Base-by-base conservation (phyloP, 2,329 filamentous ascomycete species). In the Colletotrichum sp. region DNA sequence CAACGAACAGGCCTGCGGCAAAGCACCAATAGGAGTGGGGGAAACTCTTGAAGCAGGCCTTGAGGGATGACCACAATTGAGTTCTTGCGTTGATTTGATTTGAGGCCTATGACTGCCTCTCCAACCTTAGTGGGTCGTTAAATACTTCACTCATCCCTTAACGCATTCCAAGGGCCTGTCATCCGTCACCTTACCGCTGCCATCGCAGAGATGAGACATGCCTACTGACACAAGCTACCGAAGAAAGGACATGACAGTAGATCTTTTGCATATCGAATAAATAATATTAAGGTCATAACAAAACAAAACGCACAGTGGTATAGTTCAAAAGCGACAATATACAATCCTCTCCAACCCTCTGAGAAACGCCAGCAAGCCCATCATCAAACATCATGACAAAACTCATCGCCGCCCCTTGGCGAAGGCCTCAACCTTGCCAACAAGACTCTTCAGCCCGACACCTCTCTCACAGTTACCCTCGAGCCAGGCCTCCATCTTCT, bases 401-500 rank as follows among this genome's bases (percentile, higher is more conserved):
- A 36, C 6, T 74, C 74, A 85, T 79, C 77, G 82, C 77, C 81
- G 81, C 12, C 81, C 79, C 81, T 83, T 86, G 2, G 86, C 84
- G 82, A 86, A 86, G 4, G 81, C 86, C 85, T 94, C 92, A 16
- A 94, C 85, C 82, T 92, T 94, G 75, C 89, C 89, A 79, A 98
- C 88, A 43, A 93, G 86, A 28, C 88, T 92, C 84, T 95, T 94
- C 81, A 98, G 88, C 64, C 95, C 85, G 81, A 94, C 86, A 0
- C 96, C 96, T 81, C 93, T 94, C 87, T 98, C 96, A 78, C 94
- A 94, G 83, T 98, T 97, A 12, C 83, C 89, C 85, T 94, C 93
- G 71, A 99, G 86, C 94, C 95, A 98, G 3, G 72, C 81, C 87
- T 98, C 96, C 96, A 99, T 98, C 81, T 89, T 89, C 86, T 95